phyloP scores from a whole-genome alignment of 805 yeast genomes.

The Sugiyamaella marilandica region DNA sequence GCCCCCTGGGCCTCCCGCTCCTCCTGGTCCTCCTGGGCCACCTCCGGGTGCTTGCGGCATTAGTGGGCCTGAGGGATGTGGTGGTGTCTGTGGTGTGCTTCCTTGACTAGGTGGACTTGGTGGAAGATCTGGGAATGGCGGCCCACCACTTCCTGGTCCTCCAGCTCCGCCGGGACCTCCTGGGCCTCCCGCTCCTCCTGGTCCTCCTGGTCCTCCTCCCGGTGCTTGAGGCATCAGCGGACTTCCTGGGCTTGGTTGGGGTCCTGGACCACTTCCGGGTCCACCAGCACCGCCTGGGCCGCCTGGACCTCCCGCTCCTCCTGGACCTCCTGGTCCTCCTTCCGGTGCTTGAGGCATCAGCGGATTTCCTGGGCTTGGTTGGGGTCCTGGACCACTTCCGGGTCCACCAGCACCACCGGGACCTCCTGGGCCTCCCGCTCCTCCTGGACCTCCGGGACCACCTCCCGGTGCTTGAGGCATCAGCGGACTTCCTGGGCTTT shows the following conservation, averaged over 20 bases:
- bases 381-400: background rate
- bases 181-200: background rate
- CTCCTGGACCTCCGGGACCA: conserved; percentile 4
- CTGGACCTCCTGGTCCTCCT: conserved; percentile 5
- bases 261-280: conserved; percentile 10
- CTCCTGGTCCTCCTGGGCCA: conserved; percentile 4
- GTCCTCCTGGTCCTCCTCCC: background rate
- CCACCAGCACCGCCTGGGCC: conserved; percentile 3
- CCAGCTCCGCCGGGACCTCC: conserved; percentile 3
- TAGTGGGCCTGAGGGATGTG: conserved; percentile 1
- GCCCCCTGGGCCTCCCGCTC: conserved; percentile 3
- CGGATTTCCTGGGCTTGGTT: background rate
- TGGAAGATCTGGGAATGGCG: background rate
- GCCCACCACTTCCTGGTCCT: conserved; percentile 7
- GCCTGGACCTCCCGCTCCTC: conserved; percentile 6
- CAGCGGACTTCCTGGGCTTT: background rate
- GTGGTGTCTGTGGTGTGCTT: conserved; percentile 5
- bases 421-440: conserved; percentile 1
- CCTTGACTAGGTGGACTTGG: background rate
- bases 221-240: background rate
- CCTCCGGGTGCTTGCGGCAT: conserved; percentile 2
- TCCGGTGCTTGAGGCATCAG: background rate
- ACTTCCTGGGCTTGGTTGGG: conserved; percentile 3
- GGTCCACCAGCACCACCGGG: conserved; percentile 5
- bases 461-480: background rate